Conservation (phyloP, 2,329 filamentous ascomycete genomes). For the Cladophialophora chaetospira region DNA sequence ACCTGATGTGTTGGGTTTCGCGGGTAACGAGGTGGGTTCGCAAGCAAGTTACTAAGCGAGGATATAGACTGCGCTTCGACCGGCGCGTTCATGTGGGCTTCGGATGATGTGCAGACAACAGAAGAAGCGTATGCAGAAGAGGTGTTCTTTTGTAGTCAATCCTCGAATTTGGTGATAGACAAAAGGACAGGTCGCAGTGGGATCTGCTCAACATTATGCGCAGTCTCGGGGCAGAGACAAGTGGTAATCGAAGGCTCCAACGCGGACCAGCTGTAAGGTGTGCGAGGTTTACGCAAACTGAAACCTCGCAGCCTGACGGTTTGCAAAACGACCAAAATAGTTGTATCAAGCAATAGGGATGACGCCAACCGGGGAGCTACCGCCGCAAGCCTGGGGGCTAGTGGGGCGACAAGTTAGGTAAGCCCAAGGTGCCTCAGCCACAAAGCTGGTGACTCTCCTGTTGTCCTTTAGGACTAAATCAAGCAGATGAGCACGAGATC, state of each 20-base stretch:
- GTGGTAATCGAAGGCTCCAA: not conserved
- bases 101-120: not conserved
- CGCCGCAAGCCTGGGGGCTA: not conserved
- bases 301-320: conserved; percentile 6
- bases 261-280: not conserved
- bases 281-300: not conserved
- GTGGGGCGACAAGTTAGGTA: not conserved
- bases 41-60: conserved; percentile 75
- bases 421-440: not conserved
- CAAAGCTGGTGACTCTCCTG: not conserved
- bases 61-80: conserved; percentile 84
- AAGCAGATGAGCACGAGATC: not conserved
- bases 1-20: conserved; percentile 70
- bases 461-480: not conserved
- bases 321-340: not conserved
- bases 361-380: not conserved
- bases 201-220: conserved; percentile 14
- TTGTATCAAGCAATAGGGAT: not conserved
- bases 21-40: conserved; percentile 84
- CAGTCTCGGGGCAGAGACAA: conserved; percentile 3
- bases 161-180: too few species aligned
- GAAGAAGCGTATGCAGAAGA: too few species aligned
- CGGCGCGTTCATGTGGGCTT: conserved; percentile 29
- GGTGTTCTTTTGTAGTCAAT: too few species aligned
- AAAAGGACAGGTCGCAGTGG: too few species aligned